Percentiles rank a stretch among this genome's conserved stretches.
Evolutionary conservation across 2,329 filamentous ascomycete species (phyloP).

Genomic region (Fusarium denticulatum): DNA sequence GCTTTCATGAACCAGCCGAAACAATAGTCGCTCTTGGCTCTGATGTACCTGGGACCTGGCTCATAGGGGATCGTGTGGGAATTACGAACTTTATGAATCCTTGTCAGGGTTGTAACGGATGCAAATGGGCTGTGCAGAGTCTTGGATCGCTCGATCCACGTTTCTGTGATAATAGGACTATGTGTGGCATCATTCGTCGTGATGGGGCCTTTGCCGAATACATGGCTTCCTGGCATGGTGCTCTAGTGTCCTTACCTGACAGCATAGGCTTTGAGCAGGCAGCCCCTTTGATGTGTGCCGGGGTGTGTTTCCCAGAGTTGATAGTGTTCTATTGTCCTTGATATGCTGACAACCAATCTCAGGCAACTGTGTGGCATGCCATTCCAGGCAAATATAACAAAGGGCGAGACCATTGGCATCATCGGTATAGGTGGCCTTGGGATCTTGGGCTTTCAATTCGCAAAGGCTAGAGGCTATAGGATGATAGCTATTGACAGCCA

Average conservation of each 20-base stretch:
- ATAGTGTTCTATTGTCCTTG: not conserved
- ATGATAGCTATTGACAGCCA: constrained; percentile 43
- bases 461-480: constrained; percentile 42
- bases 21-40: constrained; percentile 28
- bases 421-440: constrained; percentile 42
- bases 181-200: constrained; percentile 22
- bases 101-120: constrained; percentile 24
- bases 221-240: constrained; percentile 24
- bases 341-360: not conserved
- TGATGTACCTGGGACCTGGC: constrained; percentile 14
- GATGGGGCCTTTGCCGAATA: constrained; percentile 32
- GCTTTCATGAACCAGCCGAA: constrained; percentile 39
- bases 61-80: constrained; percentile 27
- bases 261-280: constrained; percentile 31
- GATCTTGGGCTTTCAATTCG: constrained; percentile 42
- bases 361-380: constrained; percentile 36
- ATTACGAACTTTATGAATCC: constrained; percentile 33
- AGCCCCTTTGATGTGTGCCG: constrained; percentile 31
- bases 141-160: constrained; percentile 23
- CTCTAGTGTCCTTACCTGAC: constrained; percentile 21
- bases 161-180: constrained; percentile 31
- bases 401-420: constrained; percentile 18
- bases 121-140: constrained; percentile 22
- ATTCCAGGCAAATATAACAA: constrained; percentile 12
- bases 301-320: not conserved